Base-by-base conservation (phyloP, 2,329 filamentous ascomycete genomes). In the Alternaria triticina region DNA sequence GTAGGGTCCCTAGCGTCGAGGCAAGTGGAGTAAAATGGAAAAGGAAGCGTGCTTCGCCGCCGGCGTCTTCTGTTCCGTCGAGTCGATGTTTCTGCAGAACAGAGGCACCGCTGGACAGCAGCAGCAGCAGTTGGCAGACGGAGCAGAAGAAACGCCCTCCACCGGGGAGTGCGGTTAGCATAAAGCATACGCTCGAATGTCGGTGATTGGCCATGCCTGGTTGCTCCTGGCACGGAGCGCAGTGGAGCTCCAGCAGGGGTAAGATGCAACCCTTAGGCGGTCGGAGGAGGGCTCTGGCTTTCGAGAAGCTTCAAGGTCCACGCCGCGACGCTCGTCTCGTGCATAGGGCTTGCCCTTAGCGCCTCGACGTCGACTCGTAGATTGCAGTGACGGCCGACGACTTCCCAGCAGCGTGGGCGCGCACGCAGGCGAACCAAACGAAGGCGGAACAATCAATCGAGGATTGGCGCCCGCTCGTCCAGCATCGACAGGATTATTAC, bases 241-340 rank as follows among this genome's bases (percentile, higher is more conserved):
- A 65, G 72, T 72, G 70, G 74, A 71, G 62, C 61, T 43, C 40
- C 44, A 51, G 57, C 68, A 69, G 66, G 67, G 70, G 68, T 47
- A 61, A 58, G 59, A 68, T 74, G 71, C 74, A 77, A 66, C 65
- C 68, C 71, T 74, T 71, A 70, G 68, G 73, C 72, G 73, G 46
- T 56, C 49, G 54, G 54, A 27, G 33, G 15, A 55, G 33, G 40
- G 30, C 56, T 62, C 47, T 54, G 49, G 30, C 60, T 59, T 62
- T 59, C 33, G 54, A 33, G 59, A 57, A 57, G 52, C 52, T 55
- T 54, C 20, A 50, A 60, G 58, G 51, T 61, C 52, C 43, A 54
- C 60, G 60, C 55, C 55, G 33, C 44, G 28, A 25, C 43, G 40
- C 47, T 59, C 47, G 46, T 52, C 49, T 51, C 61, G 51, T 65